Evolutionary conservation across 345 rosid species (phyloP).

Genomic region (Aquilaria sinensis): DNA sequence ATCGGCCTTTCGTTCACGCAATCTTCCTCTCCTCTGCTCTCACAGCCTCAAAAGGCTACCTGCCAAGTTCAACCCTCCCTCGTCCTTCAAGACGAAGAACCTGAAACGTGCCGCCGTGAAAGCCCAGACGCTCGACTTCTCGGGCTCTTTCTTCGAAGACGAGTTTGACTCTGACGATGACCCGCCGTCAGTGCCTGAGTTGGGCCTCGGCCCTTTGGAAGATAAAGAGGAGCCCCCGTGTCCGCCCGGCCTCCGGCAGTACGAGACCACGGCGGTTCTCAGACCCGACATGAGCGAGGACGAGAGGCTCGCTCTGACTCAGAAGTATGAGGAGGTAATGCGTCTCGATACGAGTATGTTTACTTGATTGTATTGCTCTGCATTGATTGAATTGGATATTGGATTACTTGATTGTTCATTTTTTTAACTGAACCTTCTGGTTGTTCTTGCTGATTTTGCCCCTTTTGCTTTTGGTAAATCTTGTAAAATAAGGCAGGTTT

Average conservation of each 20-base stretch:
- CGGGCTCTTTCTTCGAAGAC: constrained; percentile 76
- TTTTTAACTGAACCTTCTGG: not conserved
- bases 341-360: not conserved
- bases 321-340: constrained; percentile 96
- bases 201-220: constrained; percentile 49
- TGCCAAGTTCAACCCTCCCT: constrained; percentile 20
- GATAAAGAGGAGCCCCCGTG: constrained; percentile 79
- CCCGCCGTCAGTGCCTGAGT: constrained; percentile 38
- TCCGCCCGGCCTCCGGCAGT: constrained; percentile 87
- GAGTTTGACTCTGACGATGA: constrained; percentile 66
- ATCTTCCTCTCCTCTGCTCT: constrained; percentile 36
- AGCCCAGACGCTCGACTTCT: constrained; percentile 66
- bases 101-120: constrained; percentile 19
- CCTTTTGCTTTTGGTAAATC: constrained; percentile 5
- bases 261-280: constrained; percentile 82
- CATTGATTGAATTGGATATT: no score
- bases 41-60: constrained; percentile 32
- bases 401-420: no score
- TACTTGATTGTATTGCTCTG: no score
- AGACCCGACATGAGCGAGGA: constrained; percentile 99
- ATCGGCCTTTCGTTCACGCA: constrained; percentile 29
- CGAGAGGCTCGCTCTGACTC: constrained; percentile 75
- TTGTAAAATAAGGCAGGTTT: no score
- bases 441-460: not conserved
- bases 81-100: constrained; percentile 14